Conservation (phyloP, 129 eudicot species). For the Tagetes patula region DNA sequence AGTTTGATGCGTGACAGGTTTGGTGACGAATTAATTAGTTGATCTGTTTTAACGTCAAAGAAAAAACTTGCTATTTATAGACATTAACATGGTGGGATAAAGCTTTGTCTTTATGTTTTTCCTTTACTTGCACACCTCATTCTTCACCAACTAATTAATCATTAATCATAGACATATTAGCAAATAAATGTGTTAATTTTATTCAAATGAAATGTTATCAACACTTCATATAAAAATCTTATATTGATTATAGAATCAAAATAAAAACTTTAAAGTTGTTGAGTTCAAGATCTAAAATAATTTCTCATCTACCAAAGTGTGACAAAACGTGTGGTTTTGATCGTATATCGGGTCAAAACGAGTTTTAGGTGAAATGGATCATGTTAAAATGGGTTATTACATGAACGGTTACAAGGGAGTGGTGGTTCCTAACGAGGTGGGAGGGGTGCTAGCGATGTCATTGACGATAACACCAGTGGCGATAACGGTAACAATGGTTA, state of each 20-base stretch:
- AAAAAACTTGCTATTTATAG: conserved; percentile 9
- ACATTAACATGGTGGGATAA: not conserved
- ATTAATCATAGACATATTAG: not conserved
- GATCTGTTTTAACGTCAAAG: conserved; percentile 9
- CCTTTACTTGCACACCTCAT: not conserved
- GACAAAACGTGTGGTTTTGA: too few species aligned
- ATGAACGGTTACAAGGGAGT: too few species aligned
- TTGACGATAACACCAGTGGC: too few species aligned
- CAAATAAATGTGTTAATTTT: not conserved
- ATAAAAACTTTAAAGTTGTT: not conserved
- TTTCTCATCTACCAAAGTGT: too few species aligned
- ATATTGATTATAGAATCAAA: not conserved
- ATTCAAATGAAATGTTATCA: not conserved
- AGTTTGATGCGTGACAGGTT: conserved; percentile 6
- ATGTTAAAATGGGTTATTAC: too few species aligned
- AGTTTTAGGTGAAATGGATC: too few species aligned
- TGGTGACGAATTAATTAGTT: not conserved
- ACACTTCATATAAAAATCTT: not conserved
- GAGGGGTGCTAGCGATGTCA: too few species aligned
- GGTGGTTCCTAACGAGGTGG: too few species aligned
- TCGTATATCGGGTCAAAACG: too few species aligned
- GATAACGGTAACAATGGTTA: too few species aligned
- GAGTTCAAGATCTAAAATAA: not conserved
- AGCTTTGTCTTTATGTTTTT: not conserved
- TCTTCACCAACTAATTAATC: not conserved